Evolutionary conservation across 2,329 filamentous ascomycete species (phyloP).

Genomic region (Colletotrichum costaricense): DNA sequence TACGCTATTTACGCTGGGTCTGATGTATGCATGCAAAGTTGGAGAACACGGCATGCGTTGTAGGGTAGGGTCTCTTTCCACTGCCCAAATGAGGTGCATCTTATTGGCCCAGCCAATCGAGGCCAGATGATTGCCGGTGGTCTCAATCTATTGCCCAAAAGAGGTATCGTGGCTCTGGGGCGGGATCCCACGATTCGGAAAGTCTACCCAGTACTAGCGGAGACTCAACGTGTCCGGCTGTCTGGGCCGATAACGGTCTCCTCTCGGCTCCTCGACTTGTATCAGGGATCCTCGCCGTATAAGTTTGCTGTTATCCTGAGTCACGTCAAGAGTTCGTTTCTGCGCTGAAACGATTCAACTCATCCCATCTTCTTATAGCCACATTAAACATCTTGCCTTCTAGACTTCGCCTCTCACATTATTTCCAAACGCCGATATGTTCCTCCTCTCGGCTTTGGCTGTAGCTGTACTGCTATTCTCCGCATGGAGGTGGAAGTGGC

Average conservation of each 20-base stretch:
- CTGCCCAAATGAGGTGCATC: not conserved
- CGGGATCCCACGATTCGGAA: not conserved
- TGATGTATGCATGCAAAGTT: not conserved
- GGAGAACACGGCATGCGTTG: not conserved
- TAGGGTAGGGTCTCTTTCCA: not conserved
- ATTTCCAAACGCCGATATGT: conserved; percentile 3
- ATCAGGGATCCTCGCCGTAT: conserved; percentile 10
- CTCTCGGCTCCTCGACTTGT: not conserved
- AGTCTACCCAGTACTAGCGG: not conserved
- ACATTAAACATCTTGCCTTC: not conserved
- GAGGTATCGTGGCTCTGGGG: not conserved
- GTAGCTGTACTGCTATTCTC: conserved; percentile 3
- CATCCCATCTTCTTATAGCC: not conserved
- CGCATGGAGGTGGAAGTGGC: conserved; percentile 15
- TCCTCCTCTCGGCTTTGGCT: conserved; percentile 5
- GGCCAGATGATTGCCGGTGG: not conserved
- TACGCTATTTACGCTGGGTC: not conserved
- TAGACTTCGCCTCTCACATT: not conserved
- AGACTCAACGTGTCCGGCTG: not conserved
- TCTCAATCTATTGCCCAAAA: conserved; percentile 12
- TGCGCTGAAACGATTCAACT: not conserved
- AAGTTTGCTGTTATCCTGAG: not conserved
- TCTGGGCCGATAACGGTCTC: conserved; percentile 24
- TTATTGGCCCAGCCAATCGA: not conserved
- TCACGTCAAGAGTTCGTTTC: not conserved